Evolutionary conservation across 192 early-diverging fungal species (phyloP).

Genomic region (Diversispora eburnea): DNA sequence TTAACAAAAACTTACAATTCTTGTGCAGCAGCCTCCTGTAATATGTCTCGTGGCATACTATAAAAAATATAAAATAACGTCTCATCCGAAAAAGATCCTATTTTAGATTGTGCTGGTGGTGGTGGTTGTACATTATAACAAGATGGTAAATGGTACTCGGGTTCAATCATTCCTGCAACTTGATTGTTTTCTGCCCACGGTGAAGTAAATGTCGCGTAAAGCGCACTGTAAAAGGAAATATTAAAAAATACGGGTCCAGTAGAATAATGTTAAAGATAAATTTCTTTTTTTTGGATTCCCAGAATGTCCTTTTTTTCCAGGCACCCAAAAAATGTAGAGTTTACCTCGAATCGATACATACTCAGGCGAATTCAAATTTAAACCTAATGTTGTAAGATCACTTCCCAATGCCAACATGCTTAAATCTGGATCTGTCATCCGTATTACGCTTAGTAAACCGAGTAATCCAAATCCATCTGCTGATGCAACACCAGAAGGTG

Average conservation of each 20-base stretch:
- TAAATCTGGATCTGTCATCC: constrained; percentile 70
- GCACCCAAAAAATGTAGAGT: too few species aligned
- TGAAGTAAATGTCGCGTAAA: constrained; percentile 86
- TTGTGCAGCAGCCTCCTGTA: constrained; percentile 91
- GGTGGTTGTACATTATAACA: constrained; percentile 79
- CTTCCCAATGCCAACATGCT: constrained; percentile 84
- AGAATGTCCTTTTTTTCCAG: too few species aligned
- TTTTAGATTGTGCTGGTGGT: constrained; percentile 67
- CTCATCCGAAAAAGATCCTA: constrained; percentile 78
- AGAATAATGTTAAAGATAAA: neutral
- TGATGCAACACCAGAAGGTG: constrained; percentile 14
- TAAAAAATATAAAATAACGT: constrained; percentile 99
- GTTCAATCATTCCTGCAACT: constrained; percentile 65
- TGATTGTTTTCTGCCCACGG: constrained; percentile 81
- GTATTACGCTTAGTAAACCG: constrained; percentile 82
- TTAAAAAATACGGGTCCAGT: neutral
- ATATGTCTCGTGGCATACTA: constrained; percentile 85
- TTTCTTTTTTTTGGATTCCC: too few species aligned
- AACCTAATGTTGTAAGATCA: constrained; percentile 84
- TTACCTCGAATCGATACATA: constrained; percentile 34
- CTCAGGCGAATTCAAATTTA: constrained; percentile 70
- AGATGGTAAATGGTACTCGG: constrained; percentile 77
- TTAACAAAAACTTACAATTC: constrained; percentile 63
- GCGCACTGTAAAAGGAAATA: constrained; percentile 43
- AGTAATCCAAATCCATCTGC: constrained; percentile 59